Percentiles rank a stretch among this genome's conserved stretches.
phyloP scores from a whole-genome alignment of 495 filamentous ascomycete species.

The Pyronema omphalodes region DNA sequence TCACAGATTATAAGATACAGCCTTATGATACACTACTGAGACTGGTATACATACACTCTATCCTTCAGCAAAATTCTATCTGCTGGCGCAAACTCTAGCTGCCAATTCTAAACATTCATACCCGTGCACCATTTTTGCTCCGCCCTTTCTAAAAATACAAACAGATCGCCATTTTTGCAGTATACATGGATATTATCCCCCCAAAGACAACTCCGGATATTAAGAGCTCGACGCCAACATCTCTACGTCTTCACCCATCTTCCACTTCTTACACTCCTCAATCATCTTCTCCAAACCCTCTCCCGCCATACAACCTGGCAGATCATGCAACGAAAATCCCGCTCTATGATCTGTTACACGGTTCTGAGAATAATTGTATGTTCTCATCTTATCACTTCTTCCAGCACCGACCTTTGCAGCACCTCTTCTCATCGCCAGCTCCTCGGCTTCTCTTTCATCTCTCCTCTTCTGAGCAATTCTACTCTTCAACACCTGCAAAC shows the following conservation, averaged over 20 bases:
- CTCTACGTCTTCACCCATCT: conserved; percentile 58
- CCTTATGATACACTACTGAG: too few species aligned
- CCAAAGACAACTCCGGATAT: too few species aligned
- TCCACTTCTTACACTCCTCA: conserved; percentile 63
- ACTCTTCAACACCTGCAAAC: conserved; percentile 70
- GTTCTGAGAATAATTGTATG: conserved; percentile 88
- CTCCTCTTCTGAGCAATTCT: conserved; percentile 62
- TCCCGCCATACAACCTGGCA: conserved; percentile 61
- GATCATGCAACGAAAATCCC: conserved; percentile 61
- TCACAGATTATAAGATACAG: too few species aligned
- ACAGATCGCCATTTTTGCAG: too few species aligned
- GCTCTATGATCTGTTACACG: conserved; percentile 86
- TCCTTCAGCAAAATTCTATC: too few species aligned
- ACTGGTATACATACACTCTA: too few species aligned
- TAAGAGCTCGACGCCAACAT: conserved; percentile 13
- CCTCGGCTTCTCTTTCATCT: conserved; percentile 70
- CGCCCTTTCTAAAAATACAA: too few species aligned
- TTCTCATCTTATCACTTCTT: conserved; percentile 80
- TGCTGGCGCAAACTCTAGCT: too few species aligned
- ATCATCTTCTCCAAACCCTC: conserved; percentile 57
- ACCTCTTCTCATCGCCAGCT: conserved; percentile 50
- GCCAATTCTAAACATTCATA: too few species aligned
- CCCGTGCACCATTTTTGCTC: too few species aligned
- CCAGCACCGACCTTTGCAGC: conserved; percentile 65
- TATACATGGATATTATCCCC: too few species aligned